phyloP scores from a whole-genome alignment of 192 early-diverging fungal genomes.

The Nowakowskiella sp. region DNA sequence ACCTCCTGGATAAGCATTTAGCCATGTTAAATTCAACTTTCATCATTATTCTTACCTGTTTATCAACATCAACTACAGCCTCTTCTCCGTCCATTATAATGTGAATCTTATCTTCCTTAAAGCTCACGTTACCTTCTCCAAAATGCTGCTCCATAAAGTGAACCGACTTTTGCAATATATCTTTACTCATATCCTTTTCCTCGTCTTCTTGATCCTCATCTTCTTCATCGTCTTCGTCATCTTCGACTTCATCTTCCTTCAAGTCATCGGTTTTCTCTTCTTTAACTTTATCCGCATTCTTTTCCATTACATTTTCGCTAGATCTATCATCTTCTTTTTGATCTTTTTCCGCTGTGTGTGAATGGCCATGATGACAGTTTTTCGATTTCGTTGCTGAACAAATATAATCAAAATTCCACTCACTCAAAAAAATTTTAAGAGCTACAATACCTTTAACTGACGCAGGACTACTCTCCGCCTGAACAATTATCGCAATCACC shows the following conservation, averaged over 20 bases:
- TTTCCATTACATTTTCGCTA: background rate
- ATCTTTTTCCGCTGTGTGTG: background rate
- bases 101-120: background rate
- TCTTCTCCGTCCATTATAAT: background rate
- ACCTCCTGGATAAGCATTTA: background rate
- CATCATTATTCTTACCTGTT: background rate
- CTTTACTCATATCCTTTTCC: background rate
- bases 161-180: background rate
- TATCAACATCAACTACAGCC: background rate
- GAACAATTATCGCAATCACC: slow-evolving; percentile 72
- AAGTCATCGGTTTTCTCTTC: no score
- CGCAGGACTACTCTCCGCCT: slow-evolving; percentile 80
- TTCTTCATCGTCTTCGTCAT: background rate
- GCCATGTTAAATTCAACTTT: background rate
- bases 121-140: background rate
- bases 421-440: background rate
- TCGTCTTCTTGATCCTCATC: background rate
- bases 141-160: background rate
- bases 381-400: background rate
- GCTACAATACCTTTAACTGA: slow-evolving; percentile 85
- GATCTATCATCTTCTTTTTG: background rate
- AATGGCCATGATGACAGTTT: background rate
- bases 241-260: background rate
- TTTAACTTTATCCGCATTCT: no score
- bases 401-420: background rate